Evolutionary conservation across 768 basidiomycete genomes (phyloP), one percentile per base, ranked within the genome.

Genomic region (Trametes meyenii): DNA sequence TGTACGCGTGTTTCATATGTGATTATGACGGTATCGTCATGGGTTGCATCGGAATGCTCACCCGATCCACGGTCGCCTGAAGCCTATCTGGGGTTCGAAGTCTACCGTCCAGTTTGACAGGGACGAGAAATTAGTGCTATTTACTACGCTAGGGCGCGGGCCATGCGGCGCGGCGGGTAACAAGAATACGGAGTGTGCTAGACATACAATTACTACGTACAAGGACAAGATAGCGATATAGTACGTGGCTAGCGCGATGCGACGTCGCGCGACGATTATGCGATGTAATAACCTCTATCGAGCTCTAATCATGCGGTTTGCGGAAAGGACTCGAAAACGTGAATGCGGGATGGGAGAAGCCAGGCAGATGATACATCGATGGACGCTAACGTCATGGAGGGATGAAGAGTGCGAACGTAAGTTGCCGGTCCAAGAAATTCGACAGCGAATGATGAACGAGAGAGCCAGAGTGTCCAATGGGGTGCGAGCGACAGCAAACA

Each of bases 141-240:
- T 50, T 55, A 61, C 54, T 61, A 55, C 60, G 19, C 5, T 61
- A 61, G 23, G 12, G 14, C 21, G 12, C 45, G 50, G 60, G 53
- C 53, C 29, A n/a, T 24, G 54, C 48, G 60, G 53, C 53, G 46
- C 53, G 40, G 40, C 16, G 53, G 53, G 49, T 33, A 33, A 40
- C 60, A 55, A 55, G 52, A 55, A 55, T 49, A 29, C 48, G 56
- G 7, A 49, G 36, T 55, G 60, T 51, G 50, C 57, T 62, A 62
- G 54, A 45, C 55, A 56, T 62, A 56, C 61, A 62, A 46, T 62
- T 56, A 51, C 61, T 62, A 62, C 55, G 55, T 62, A 62, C 61
- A 62, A 17, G 50, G 21, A 44, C 40, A 51, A 39, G 43, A 55
- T 51, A 40, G 60, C 51, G 57, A 50, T 63, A 63, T 63, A 55